phyloP scores from a whole-genome alignment of 352 stramenopile species.

The Globisporangium splendens region DNA sequence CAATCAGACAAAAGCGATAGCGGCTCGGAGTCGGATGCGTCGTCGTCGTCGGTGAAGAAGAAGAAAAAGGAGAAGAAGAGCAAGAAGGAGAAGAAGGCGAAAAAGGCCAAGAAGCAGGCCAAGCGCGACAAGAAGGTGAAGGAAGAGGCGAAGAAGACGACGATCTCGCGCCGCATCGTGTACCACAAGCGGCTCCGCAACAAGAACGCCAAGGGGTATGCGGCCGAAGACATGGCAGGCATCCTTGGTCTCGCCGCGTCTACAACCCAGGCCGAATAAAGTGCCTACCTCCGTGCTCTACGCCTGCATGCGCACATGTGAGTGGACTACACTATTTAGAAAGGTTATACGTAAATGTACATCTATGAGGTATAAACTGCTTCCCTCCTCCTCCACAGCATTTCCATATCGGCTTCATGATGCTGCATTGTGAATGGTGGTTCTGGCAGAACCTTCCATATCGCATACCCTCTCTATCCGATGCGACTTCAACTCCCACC shows the following conservation, averaged over 20 bases:
- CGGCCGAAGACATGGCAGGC: constrained; percentile 76
- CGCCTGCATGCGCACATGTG: too few relatives aligned
- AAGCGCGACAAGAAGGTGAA: constrained; percentile 56
- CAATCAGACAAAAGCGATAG: constrained; percentile 31
- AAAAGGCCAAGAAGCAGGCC: constrained; percentile 34
- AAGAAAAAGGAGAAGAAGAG: constrained; percentile 59
- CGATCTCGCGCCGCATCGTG: constrained; percentile 62
- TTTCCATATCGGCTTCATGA: not conserved
- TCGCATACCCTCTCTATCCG: not conserved
- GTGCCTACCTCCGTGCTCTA: not conserved
- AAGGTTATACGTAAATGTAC: constrained; percentile 10
- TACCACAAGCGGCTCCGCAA: constrained; percentile 81
- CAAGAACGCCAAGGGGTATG: constrained; percentile 87
- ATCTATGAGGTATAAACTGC: constrained; percentile 6
- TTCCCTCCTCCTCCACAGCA: not conserved
- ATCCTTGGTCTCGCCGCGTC: constrained; percentile 78
- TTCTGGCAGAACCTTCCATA: not conserved
- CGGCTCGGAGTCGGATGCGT: constrained; percentile 26
- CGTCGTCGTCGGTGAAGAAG: constrained; percentile 25
- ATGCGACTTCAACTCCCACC: not conserved
- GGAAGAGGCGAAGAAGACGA: constrained; percentile 36
- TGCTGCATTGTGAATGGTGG: not conserved
- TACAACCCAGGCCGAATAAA: constrained; percentile 1
- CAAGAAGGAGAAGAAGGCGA: constrained; percentile 52
- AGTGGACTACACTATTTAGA: constrained; percentile 8